Conservation (phyloP, 768 basidiomycete genomes). For the Amanita muscaria region DNA sequence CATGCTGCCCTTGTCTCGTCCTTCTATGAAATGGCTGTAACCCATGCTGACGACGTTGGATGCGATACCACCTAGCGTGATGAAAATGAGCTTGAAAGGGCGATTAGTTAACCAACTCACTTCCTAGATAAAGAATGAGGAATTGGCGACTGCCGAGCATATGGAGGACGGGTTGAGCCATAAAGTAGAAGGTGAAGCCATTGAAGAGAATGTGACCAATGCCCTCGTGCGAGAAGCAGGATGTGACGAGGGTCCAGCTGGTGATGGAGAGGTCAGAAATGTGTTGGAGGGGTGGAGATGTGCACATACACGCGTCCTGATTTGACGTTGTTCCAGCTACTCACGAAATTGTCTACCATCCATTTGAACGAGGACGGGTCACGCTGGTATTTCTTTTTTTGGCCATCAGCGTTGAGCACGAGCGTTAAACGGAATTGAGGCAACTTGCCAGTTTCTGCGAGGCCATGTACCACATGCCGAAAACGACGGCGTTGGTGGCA, state of each 20-base stretch:
- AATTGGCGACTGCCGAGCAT: conserved; percentile 62
- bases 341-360: conserved; percentile 59
- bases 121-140: conserved; percentile 64
- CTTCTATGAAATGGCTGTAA: conserved; percentile 36
- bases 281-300: neutral
- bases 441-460: conserved; percentile 25
- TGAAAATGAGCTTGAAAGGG: conserved; percentile 2
- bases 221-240: conserved; percentile 61
- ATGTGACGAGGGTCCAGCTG: conserved; percentile 71
- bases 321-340: conserved; percentile 49
- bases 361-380: conserved; percentile 30
- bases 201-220: conserved; percentile 64
- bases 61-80: conserved; percentile 45
- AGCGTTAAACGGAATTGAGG: conserved; percentile 3
- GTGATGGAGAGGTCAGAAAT: conserved; percentile 3
- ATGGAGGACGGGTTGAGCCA: conserved; percentile 55
- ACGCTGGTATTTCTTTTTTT: conserved; percentile 23
- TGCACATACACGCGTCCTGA: conserved; percentile 55
- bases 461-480: conserved; percentile 47
- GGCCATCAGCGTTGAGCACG: conserved; percentile 15
- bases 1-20: conserved; percentile 32
- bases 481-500: conserved; percentile 54
- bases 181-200: conserved; percentile 69
- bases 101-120: conserved; percentile 29
- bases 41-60: conserved; percentile 41